Percentiles rank a stretch among this genome's conserved stretches.
Conservation (phyloP, 1,284 basidiomycete genomes). For the Mycosarcoma maydis region DNA sequence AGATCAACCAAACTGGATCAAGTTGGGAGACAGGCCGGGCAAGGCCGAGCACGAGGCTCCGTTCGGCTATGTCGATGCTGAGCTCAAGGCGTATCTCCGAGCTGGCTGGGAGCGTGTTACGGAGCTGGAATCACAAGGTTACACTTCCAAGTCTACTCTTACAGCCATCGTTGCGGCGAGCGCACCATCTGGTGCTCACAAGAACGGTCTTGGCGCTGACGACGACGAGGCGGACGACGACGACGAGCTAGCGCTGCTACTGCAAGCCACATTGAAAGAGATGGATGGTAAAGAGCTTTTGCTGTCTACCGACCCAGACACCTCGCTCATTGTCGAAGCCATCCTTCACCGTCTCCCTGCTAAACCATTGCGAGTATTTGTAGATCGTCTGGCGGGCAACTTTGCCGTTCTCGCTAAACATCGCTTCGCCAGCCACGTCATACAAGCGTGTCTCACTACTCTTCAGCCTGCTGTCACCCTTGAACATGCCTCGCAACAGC, state of each 20-base stretch:
- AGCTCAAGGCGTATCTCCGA: constrained; percentile 59
- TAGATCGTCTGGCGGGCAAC: constrained; percentile 61
- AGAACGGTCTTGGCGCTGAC: no score
- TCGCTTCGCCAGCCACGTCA: constrained; percentile 64
- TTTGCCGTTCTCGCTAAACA: constrained; percentile 52
- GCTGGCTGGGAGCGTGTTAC: constrained; percentile 36
- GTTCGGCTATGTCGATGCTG: constrained; percentile 59
- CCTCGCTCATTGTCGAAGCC: constrained; percentile 60
- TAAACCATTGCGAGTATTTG: constrained; percentile 57
- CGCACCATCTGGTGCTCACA: neutral
- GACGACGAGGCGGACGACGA: constrained; percentile 25
- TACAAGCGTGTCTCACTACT: constrained; percentile 46
- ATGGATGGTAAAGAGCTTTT: constrained; percentile 61
- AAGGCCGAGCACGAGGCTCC: constrained; percentile 51
- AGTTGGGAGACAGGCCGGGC: constrained; percentile 29
- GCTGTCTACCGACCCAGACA: constrained; percentile 62
- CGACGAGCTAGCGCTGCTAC: constrained; percentile 51
- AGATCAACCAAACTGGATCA: constrained; percentile 35
- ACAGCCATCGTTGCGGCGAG: constrained; percentile 13
- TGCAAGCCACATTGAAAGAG: constrained; percentile 62
- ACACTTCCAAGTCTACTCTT: constrained; percentile 26
- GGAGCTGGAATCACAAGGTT: constrained; percentile 38
- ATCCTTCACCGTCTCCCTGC: constrained; percentile 47
- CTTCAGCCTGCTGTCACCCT: constrained; percentile 47
- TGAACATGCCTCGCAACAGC: constrained; percentile 21